These are phyloP conservation scores for Suhomyces vadensis DNA, from an alignment of 805 yeast species.

Conservation along the genomic window DNA sequence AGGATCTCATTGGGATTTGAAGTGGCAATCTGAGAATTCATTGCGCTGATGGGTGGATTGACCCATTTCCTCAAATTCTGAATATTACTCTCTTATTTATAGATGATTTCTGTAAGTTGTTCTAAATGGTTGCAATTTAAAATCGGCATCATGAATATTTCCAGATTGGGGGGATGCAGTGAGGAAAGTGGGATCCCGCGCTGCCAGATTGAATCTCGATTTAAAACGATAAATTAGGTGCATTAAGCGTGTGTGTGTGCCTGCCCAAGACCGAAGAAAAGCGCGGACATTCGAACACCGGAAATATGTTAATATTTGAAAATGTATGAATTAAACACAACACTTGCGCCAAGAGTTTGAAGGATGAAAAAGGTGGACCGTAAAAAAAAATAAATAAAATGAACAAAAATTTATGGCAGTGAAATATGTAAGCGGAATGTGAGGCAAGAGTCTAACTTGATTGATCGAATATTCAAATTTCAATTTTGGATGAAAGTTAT, in stretches of 20 bases:
- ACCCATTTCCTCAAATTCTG: background rate
- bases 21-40: background rate
- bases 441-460: no score
- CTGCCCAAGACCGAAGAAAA: no score
- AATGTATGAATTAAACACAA: no score
- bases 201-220: background rate
- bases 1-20: conserved; percentile 1
- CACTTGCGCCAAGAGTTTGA: no score
- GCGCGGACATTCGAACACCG: background rate
- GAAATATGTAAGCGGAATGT: no score
- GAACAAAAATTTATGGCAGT: no score
- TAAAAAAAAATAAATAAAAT: no score
- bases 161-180: background rate
- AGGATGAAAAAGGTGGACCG: no score
- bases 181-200: background rate
- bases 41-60: background rate
- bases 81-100: background rate
- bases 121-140: background rate
- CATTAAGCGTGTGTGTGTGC: no score
- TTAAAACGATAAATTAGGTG: background rate
- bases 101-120: background rate
- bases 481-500: no score
- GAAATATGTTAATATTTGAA: background rate
- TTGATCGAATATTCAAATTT: no score
- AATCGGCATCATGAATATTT: background rate